phyloP scores from a whole-genome alignment of 2,329 filamentous ascomycete genomes.

The Hymenoscyphus scutula region DNA sequence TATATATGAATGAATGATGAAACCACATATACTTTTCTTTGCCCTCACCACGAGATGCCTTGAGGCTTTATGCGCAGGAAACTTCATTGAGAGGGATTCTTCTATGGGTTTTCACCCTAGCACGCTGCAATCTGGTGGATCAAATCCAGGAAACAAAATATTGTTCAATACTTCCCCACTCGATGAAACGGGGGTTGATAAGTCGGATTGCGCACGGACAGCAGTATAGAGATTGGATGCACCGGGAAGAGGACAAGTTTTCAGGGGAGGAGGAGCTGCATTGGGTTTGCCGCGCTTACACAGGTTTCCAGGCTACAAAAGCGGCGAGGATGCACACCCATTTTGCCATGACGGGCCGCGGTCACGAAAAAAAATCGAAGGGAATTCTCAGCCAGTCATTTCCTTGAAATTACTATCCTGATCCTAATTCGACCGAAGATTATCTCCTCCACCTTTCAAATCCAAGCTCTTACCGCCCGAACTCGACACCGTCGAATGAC shows the following conservation, averaged over 20 bases:
- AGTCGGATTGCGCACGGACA: slow-evolving; percentile 5
- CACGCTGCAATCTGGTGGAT: not conserved
- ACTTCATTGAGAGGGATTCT: not conserved
- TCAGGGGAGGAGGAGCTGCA: not conserved
- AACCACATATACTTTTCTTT: no score
- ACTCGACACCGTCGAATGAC: slow-evolving; percentile 21
- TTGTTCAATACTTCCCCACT: slow-evolving; percentile 2
- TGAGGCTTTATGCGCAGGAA: not conserved
- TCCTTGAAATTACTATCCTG: slow-evolving; percentile 27
- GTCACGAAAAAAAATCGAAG: slow-evolving; percentile 18
- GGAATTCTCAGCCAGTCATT: slow-evolving; percentile 31
- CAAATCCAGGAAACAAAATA: not conserved
- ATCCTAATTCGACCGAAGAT: slow-evolving; percentile 25
- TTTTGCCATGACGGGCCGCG: slow-evolving; percentile 22
- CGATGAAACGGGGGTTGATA: slow-evolving; percentile 4
- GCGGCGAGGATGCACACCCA: slow-evolving; percentile 16
- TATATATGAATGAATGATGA: no score
- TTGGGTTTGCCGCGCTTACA: slow-evolving; percentile 22
- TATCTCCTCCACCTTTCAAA: slow-evolving; percentile 42
- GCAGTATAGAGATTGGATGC: slow-evolving; percentile 3
- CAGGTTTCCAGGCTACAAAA: slow-evolving; percentile 14
- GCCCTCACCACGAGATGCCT: not conserved
- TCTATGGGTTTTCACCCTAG: not conserved
- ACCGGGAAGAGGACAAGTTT: not conserved
- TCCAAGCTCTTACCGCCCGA: slow-evolving; percentile 43